Percentiles rank a stretch among this genome's conserved stretches.
Conservation (phyloP, 306 rosid genomes). For the Cucurbita maxima region DNA sequence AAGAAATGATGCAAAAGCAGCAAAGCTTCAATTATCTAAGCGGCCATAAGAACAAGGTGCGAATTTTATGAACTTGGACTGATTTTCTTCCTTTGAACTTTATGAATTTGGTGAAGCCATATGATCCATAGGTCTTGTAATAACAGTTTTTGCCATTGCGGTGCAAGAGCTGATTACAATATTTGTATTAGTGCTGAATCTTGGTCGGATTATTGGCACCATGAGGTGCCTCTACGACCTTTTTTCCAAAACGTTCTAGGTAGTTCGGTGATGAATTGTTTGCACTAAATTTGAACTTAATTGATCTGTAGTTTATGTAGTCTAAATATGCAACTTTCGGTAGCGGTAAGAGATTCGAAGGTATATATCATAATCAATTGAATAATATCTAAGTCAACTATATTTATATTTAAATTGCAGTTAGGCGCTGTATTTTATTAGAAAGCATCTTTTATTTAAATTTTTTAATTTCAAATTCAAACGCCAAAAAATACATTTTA, state of each 20-base stretch:
- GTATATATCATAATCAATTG: too few species aligned
- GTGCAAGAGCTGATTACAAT: neutral
- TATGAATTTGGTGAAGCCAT: neutral
- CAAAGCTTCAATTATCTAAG: neutral
- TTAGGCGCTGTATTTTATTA: too few species aligned
- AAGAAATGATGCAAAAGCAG: constrained; percentile 29
- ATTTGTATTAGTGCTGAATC: neutral
- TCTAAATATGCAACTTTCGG: neutral
- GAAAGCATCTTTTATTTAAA: too few species aligned
- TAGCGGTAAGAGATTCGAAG: too few species aligned
- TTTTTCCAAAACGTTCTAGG: neutral
- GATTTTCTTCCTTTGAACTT: neutral
- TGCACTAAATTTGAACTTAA: neutral
- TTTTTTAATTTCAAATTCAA: too few species aligned
- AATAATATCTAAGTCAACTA: too few species aligned
- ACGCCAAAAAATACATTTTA: too few species aligned
- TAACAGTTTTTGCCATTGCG: neutral
- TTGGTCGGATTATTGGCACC: neutral
- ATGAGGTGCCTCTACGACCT: neutral
- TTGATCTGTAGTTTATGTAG: neutral
- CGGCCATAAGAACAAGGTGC: neutral
- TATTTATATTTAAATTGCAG: too few species aligned
- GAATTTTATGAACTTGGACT: neutral
- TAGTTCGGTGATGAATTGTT: neutral
- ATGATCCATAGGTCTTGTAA: neutral